Percentiles rank a stretch among this genome's conserved stretches.
Conservation (phyloP, 345 rosid genomes). For the Syzygium aqueum region DNA sequence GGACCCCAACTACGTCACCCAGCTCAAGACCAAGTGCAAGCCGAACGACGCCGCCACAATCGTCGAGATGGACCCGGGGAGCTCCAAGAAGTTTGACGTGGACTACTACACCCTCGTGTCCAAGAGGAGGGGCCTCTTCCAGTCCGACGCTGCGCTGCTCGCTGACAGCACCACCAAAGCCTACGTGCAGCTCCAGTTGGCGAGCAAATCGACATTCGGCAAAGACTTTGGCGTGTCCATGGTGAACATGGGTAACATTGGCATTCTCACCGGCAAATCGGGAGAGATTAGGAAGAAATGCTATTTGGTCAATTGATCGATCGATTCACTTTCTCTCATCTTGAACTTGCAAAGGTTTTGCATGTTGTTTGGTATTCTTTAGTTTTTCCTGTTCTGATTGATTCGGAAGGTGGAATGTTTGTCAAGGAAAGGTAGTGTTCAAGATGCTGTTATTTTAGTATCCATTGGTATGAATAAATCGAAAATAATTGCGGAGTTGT, state of each 20-base stretch:
- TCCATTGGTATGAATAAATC: not conserved
- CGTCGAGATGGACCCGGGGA: slow-evolving; percentile 73
- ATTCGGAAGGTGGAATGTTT: not conserved
- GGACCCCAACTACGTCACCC: slow-evolving; percentile 21
- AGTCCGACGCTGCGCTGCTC: slow-evolving; percentile 63
- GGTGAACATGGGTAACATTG: slow-evolving; percentile 59
- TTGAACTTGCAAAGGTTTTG: not conserved
- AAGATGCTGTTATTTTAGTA: not conserved
- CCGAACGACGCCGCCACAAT: slow-evolving; percentile 31
- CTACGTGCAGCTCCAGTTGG: slow-evolving; percentile 20
- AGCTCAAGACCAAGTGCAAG: slow-evolving; percentile 29
- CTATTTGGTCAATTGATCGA: slow-evolving; percentile 23
- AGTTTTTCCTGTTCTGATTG: not conserved
- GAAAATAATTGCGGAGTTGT: not conserved
- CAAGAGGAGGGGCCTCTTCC: slow-evolving; percentile 53
- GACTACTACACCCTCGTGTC: slow-evolving; percentile 34
- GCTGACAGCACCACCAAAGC: slow-evolving; percentile 29
- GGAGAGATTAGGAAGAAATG: slow-evolving; percentile 62
- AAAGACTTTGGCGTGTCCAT: slow-evolving; percentile 56
- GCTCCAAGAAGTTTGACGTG: slow-evolving; percentile 41
- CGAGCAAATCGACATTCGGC: slow-evolving; percentile 21
- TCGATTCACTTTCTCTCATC: not conserved
- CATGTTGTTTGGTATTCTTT: not conserved
- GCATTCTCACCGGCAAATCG: slow-evolving; percentile 36
- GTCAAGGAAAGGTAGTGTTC: not conserved